Evolutionary conservation across 106 monocot species (phyloP).

Genomic region (Chionographis japonica): DNA sequence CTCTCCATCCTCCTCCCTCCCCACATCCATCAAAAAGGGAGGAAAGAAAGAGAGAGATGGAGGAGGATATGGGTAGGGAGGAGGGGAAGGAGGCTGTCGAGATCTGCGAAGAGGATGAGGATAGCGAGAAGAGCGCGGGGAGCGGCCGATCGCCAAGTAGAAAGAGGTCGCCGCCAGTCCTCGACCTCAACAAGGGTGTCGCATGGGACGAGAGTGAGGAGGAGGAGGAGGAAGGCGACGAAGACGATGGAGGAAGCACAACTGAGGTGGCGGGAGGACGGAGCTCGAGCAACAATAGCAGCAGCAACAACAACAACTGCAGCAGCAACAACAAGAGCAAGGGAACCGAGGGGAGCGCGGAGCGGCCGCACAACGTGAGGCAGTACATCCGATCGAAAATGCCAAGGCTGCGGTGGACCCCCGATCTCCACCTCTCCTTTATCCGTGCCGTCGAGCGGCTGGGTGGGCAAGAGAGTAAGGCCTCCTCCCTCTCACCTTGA

Average conservation of each 20-base stretch:
- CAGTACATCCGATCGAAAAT: conserved; percentile 70
- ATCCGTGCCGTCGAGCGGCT: conserved; percentile 68
- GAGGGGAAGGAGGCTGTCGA: conserved; percentile 49
- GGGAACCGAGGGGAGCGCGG: conserved; percentile 5
- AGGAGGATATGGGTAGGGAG: conserved; percentile 31
- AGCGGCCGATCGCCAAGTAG: conserved; percentile 3
- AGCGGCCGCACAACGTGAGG: conserved; percentile 33
- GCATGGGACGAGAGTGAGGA: conserved; percentile 5
- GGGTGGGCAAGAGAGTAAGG: conserved; percentile 73
- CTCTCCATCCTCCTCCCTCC: conserved; percentile 14
- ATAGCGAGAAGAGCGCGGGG: conserved; percentile 10
- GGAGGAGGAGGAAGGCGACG: conserved; percentile 20
- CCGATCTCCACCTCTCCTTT: conserved; percentile 64
- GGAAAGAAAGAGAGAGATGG: conserved; percentile 1
- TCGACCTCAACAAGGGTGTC: conserved; percentile 63
- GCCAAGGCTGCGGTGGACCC: conserved; percentile 69
- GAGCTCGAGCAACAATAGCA: conserved; percentile 24
- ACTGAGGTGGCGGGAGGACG: conserved; percentile 29
- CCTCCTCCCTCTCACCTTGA: background rate
- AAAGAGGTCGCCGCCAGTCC: conserved; percentile 6
- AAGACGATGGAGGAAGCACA: conserved; percentile 42
- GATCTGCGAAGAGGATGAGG: conserved; percentile 29
- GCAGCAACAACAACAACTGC: background rate
- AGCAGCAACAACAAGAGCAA: conserved; percentile 21
- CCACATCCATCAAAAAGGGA: background rate